A percentile compares a stretch with the other conserved stretches of the same genome.
phyloP scores from a whole-genome alignment of 1,139 yeast genomes.

The Saccharomyces hybrid region DNA sequence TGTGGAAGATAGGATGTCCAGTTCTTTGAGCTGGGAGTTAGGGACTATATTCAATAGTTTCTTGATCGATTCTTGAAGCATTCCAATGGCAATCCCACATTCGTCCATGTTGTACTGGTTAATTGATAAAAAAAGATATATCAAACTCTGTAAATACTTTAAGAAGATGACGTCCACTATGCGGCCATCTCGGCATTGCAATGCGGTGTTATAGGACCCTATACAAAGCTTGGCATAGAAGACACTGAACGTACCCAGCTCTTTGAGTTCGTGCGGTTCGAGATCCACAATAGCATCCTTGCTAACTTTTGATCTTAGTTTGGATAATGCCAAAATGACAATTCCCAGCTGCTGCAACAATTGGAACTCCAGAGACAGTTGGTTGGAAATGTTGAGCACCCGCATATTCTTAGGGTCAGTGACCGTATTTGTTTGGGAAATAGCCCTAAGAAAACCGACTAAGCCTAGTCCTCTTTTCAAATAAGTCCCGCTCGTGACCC shows the following conservation, averaged over 20 bases:
- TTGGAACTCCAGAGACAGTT: constrained; percentile 12
- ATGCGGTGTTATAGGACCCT: constrained; percentile 22
- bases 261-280: constrained; percentile 22
- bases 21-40: constrained; percentile 8
- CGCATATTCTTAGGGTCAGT: neutral
- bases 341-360: constrained; percentile 27
- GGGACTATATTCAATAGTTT: constrained; percentile 14
- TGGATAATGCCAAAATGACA: constrained; percentile 23
- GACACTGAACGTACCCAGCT: constrained; percentile 16
- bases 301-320: constrained; percentile 21
- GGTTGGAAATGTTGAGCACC: constrained; percentile 3
- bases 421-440: neutral
- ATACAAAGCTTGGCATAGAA: constrained; percentile 25
- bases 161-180: constrained; percentile 11
- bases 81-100: constrained; percentile 24
- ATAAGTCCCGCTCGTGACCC: constrained; percentile 1
- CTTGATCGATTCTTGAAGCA: constrained; percentile 20
- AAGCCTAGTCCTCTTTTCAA: constrained; percentile 2
- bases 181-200: constrained; percentile 3
- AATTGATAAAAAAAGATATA: constrained; percentile 22
- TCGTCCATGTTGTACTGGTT: constrained; percentile 23
- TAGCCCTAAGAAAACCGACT: neutral
- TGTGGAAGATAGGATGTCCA: constrained; percentile 8
- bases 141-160: constrained; percentile 20
- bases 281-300: constrained; percentile 23